Evolutionary conservation across 2,329 filamentous ascomycete genomes (phyloP).

Genomic region (Hymenoscyphus scutula): DNA sequence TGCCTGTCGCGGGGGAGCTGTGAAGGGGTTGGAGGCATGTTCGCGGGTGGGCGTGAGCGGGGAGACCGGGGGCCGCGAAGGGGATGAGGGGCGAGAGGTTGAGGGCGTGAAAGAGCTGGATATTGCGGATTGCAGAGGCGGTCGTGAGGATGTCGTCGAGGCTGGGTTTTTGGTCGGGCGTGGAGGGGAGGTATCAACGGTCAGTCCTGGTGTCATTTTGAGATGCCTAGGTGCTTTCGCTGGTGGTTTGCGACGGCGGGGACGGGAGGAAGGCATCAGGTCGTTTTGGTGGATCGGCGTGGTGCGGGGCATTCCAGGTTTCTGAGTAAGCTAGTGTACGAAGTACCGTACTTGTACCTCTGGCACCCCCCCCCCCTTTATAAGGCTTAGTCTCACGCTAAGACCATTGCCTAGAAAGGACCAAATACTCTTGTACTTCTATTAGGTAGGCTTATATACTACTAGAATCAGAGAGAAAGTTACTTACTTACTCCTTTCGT

Average conservation of each 20-base stretch:
- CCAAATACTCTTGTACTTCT: no score
- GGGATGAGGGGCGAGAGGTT: conserved; percentile 3
- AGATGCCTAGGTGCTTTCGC: background rate
- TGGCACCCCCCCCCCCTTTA: no score
- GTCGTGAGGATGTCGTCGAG: background rate
- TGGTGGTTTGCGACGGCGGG: background rate
- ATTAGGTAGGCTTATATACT: no score
- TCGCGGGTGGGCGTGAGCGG: conserved; percentile 7
- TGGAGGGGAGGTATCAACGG: conserved; percentile 3
- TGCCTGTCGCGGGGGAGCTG: conserved; percentile 27
- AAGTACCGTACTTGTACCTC: no score
- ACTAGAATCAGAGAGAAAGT: no score
- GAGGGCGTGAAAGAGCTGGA: background rate
- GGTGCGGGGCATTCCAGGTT: no score
- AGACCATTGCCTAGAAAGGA: no score
- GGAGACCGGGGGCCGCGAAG: conserved; percentile 8
- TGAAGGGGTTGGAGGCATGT: background rate
- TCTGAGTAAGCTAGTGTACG: no score
- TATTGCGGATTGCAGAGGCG: background rate
- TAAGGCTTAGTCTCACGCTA: no score
- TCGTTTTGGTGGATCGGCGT: no score
- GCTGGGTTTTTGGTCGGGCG: background rate
- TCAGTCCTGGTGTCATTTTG: conserved; percentile 8
- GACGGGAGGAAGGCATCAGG: no score
- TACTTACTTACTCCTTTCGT: no score